A percentile compares a stretch with the other conserved stretches of the same genome.
Conservation (phyloP, 192 early-diverging fungal genomes). For the Backusella westeae region DNA sequence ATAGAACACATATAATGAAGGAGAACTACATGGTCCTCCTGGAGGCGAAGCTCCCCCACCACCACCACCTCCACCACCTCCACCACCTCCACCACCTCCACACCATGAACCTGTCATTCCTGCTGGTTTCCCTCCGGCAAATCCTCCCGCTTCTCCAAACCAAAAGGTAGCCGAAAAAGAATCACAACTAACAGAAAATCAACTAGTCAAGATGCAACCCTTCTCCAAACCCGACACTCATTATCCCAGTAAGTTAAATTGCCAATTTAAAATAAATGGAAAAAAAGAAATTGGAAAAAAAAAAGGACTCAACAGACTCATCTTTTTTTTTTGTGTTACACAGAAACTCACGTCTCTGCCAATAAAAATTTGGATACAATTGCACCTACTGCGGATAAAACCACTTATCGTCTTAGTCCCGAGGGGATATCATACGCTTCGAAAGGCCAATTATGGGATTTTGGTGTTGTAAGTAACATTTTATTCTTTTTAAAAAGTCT, state of each 20-base stretch:
- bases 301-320: background rate
- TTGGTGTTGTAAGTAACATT: constrained; percentile 36
- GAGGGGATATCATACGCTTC: constrained; percentile 9
- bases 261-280: background rate
- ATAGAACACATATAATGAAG: background rate
- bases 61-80: background rate
- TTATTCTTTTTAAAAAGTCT: background rate
- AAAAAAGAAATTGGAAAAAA: background rate
- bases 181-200: background rate
- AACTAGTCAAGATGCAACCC: constrained; percentile 3
- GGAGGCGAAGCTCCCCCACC: background rate
- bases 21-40: background rate
- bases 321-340: background rate
- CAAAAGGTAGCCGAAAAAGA: background rate
- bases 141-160: background rate
- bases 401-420: constrained; percentile 24
- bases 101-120: background rate
- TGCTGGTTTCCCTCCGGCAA: background rate
- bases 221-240: constrained; percentile 7
- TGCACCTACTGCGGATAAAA: constrained; percentile 25
- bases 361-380: constrained; percentile 7
- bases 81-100: background rate
- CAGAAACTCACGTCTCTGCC: constrained; percentile 5
- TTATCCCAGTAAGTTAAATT: constrained; percentile 18
- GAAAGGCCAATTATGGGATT: constrained; percentile 23